Conservation (phyloP, 768 basidiomycete species). For the Lactarius trivialis region DNA sequence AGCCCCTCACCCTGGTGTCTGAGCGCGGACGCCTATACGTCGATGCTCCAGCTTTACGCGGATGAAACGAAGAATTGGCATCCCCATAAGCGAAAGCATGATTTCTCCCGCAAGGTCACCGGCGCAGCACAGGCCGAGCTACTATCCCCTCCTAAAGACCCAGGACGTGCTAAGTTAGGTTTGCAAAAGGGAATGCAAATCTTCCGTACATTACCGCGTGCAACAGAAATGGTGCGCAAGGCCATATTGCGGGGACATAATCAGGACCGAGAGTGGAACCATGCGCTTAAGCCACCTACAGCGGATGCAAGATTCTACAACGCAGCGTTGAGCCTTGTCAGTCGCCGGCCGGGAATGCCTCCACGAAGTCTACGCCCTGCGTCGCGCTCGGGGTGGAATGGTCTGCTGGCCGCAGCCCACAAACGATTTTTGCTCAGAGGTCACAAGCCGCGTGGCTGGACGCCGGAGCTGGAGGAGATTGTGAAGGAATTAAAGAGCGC, state of each 20-base stretch:
- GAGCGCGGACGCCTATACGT: conserved; percentile 60
- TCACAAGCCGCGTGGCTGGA: conserved; percentile 8
- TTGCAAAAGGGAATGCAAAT: conserved; percentile 10
- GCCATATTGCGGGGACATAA: neutral
- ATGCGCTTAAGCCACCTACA: neutral
- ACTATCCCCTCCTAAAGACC: neutral
- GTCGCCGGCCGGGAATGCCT: conserved; percentile 13
- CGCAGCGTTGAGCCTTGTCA: conserved; percentile 42
- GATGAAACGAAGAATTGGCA: conserved; percentile 34
- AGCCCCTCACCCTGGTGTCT: conserved; percentile 51
- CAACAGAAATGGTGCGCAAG: conserved; percentile 1
- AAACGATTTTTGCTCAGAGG: neutral
- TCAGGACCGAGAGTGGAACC: neutral
- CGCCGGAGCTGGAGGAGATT: conserved; percentile 15
- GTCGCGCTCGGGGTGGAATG: conserved; percentile 29
- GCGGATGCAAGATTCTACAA: conserved; percentile 67
- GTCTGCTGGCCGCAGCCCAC: conserved; percentile 25
- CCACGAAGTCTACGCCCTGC: conserved; percentile 23
- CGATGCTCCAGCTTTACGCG: conserved; percentile 60
- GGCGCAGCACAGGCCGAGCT: neutral
- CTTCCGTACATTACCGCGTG: conserved; percentile 4
- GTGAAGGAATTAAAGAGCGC: conserved; percentile 2
- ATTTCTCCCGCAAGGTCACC: conserved; percentile 22
- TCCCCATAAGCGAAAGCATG: neutral
- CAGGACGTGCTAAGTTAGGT: neutral